Evolutionary conservation across 495 filamentous ascomycete genomes (phyloP).

Genomic region (Penicillium alfredii): DNA sequence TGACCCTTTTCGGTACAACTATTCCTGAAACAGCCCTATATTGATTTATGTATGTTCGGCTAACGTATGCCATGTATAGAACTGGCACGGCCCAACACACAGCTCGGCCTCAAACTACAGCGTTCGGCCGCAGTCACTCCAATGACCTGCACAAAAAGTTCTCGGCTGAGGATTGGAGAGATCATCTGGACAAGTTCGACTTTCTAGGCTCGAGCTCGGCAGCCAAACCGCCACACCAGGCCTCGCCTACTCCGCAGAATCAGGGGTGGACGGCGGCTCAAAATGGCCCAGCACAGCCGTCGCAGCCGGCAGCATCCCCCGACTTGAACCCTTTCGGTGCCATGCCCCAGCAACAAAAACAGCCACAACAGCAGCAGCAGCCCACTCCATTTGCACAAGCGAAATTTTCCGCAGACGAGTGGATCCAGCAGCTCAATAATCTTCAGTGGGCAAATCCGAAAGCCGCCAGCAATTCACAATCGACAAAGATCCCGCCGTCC

Average conservation of each 20-base stretch:
- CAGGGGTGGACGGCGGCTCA: constrained; percentile 24
- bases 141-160: constrained; percentile 76
- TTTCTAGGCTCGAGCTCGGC: constrained; percentile 42
- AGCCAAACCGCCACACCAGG: constrained; percentile 28
- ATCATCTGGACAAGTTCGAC: constrained; percentile 45
- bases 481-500: constrained; percentile 23
- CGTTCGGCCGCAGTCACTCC: constrained; percentile 50
- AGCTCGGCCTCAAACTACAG: constrained; percentile 7
- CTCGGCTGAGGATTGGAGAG: constrained; percentile 53
- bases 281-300: constrained; percentile 13
- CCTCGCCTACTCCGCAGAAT: constrained; percentile 28
- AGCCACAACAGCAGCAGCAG: constrained; percentile 12
- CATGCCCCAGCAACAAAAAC: constrained; percentile 1
- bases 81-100: constrained; percentile 2
- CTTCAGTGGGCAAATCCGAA: constrained; percentile 46
- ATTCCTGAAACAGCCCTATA: no score
- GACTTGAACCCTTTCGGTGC: constrained; percentile 10
- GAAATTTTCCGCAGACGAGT: constrained; percentile 60
- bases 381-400: constrained; percentile 34
- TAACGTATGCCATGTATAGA: constrained; percentile 4
- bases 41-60: constrained; percentile 8
- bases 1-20: no score
- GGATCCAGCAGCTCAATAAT: constrained; percentile 58
- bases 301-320: constrained; percentile 12
- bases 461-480: constrained; percentile 22